These are phyloP conservation scores for Anastatica hierochuntica DNA, from an alignment of 345 rosid genomes.

Conservation along the genomic window DNA sequence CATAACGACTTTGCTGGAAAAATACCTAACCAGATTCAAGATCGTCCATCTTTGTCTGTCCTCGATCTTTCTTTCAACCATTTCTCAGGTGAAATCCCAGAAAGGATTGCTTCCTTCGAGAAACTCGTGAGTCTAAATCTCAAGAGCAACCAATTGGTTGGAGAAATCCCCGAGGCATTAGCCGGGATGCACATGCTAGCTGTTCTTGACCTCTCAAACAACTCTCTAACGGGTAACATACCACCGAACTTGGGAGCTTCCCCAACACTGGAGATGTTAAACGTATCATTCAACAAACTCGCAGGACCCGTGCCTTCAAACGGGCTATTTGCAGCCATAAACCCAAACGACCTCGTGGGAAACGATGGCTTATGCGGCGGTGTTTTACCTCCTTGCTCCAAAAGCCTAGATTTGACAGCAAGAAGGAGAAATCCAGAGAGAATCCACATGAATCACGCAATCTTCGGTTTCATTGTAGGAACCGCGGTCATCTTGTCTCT, in stretches of 20 bases:
- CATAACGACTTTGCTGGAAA: slow-evolving; percentile 55
- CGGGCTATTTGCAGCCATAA: slow-evolving; percentile 43
- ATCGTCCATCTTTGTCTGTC: slow-evolving; percentile 57
- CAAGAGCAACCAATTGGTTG: slow-evolving; percentile 45
- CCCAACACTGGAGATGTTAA: slow-evolving; percentile 69
- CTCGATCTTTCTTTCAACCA: slow-evolving; percentile 77
- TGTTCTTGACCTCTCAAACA: slow-evolving; percentile 70
- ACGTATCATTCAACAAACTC: slow-evolving; percentile 67
- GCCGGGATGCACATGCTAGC: slow-evolving; percentile 66
- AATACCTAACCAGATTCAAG: slow-evolving; percentile 69
- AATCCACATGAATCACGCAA: slow-evolving; percentile 40
- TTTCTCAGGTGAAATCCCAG: slow-evolving; percentile 53
- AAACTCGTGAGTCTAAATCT: slow-evolving; percentile 68
- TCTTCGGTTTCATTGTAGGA: slow-evolving; percentile 48
- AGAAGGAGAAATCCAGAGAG: slow-evolving; percentile 20
- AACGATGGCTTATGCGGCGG: slow-evolving; percentile 75
- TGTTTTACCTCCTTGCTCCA: slow-evolving; percentile 47
- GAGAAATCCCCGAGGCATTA: slow-evolving; percentile 47
- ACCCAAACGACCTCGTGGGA: slow-evolving; percentile 58
- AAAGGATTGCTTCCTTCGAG: slow-evolving; percentile 61
- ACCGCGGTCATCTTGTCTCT: slow-evolving; percentile 38
- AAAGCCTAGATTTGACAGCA: slow-evolving; percentile 14
- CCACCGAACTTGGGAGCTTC: slow-evolving; percentile 55
- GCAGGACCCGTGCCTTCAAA: slow-evolving; percentile 59
- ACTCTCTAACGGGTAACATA: slow-evolving; percentile 57